These are phyloP conservation scores for Tolypocladium tundrense DNA, from an alignment of 2,329 filamentous ascomycete genomes.

Conservation along the genomic window DNA sequence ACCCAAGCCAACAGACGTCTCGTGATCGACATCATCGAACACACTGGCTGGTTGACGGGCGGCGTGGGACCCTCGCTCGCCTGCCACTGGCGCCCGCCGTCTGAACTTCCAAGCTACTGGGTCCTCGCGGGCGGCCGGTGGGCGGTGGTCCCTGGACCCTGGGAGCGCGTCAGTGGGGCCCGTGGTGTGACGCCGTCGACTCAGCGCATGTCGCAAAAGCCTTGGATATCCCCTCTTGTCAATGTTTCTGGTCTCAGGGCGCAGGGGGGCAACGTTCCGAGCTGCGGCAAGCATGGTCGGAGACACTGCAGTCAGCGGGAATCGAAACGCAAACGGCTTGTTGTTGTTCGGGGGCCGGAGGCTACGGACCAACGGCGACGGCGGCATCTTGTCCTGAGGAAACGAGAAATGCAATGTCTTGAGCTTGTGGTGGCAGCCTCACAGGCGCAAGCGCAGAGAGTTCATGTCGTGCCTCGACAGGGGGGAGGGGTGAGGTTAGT, in stretches of 20 bases:
- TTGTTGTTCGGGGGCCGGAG: conserved; percentile 1
- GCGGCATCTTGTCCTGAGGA: neutral
- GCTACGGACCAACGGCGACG: neutral
- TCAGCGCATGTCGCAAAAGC: neutral
- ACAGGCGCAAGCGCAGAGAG: neutral
- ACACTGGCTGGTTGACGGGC: neutral
- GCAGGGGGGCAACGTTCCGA: neutral
- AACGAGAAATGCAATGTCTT: conserved; percentile 8
- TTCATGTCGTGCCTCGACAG: neutral
- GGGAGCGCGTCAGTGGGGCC: conserved; percentile 3
- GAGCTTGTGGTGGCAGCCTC: conserved; percentile 3
- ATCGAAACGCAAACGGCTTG: neutral
- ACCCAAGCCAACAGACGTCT: neutral
- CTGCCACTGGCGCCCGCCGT: neutral
- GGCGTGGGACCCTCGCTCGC: neutral
- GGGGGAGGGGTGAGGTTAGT: neutral
- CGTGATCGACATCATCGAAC: neutral
- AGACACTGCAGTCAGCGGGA: neutral
- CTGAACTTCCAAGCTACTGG: neutral
- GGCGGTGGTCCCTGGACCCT: conserved; percentile 3
- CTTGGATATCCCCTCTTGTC: neutral
- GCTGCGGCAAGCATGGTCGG: neutral
- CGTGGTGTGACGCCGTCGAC: neutral
- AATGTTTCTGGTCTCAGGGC: neutral
- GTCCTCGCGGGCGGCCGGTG: neutral